Evolutionary conservation across 2,329 filamentous ascomycete genomes (phyloP).

Genomic region (Fusarium longipes): DNA sequence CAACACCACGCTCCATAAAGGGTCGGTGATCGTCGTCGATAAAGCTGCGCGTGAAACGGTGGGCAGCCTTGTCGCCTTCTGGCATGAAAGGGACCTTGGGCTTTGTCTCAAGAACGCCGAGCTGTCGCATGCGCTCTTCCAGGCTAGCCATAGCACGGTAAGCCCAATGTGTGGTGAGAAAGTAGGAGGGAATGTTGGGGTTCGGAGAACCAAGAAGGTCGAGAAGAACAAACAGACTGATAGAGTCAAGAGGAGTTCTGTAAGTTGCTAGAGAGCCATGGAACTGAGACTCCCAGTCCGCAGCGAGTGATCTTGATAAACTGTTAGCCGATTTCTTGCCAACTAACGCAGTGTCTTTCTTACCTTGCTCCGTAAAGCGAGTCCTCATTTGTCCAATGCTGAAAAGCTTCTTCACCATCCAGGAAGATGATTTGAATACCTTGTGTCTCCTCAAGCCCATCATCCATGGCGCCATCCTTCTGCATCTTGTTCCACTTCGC

Average conservation of each 20-base stretch:
- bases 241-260: slow-evolving; percentile 78
- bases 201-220: slow-evolving; percentile 81
- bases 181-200: slow-evolving; percentile 85
- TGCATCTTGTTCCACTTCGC: slow-evolving; percentile 83
- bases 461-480: slow-evolving; percentile 63
- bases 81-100: slow-evolving; percentile 68
- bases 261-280: slow-evolving; percentile 81
- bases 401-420: slow-evolving; percentile 95
- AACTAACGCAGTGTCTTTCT: slow-evolving; percentile 47
- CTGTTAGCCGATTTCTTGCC: slow-evolving; percentile 2
- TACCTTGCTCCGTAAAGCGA: slow-evolving; percentile 89
- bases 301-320: slow-evolving; percentile 72
- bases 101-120: slow-evolving; percentile 73
- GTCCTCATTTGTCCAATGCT: slow-evolving; percentile 81
- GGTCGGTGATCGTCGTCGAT: slow-evolving; percentile 92
- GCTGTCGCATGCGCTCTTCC: slow-evolving; percentile 77
- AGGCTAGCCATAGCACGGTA: slow-evolving; percentile 80
- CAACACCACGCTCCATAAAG: slow-evolving; percentile 87
- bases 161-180: slow-evolving; percentile 91
- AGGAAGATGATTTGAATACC: slow-evolving; percentile 91
- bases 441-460: slow-evolving; percentile 75
- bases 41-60: slow-evolving; percentile 61
- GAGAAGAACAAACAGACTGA: slow-evolving; percentile 89
- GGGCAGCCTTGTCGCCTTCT: slow-evolving; percentile 66
- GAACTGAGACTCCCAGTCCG: slow-evolving; percentile 78